Evolutionary conservation across 257 asterid species (phyloP), one percentile per base, ranked within the genome.

Genomic region (Parsonsia alboflavescens): DNA sequence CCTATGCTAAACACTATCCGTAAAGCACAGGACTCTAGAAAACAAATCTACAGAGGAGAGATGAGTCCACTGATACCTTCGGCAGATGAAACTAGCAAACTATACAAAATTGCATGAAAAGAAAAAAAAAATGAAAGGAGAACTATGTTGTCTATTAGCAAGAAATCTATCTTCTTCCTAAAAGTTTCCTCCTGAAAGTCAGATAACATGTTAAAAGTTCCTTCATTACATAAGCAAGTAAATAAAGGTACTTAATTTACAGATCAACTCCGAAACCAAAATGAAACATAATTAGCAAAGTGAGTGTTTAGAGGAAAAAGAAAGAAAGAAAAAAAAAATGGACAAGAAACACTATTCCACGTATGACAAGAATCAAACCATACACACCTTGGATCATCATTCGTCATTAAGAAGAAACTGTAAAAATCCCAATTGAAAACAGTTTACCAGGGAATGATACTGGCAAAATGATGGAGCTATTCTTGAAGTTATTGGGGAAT

Each of bases 281-380:
- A 42, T 15, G 42, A 73, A 48, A 59, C 50, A 76, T 57, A 72
- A 49, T 53, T 62, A 36, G 21, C 42, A n/a, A n/a, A 52, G 19
- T 46, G 36, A n/a, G 22, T 7, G 17, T n/a, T 16, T 17, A 15
- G 58, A 42, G 54, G 59, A 58, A 76, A 75, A 19, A 24, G 28
- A 30, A 52, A 68, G 44, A 24, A 52, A 66, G 44, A 46, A 28
- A 66, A n/a, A 46, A 46, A 28, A 66, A n/a, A 46, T 26, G 70
- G 28, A 50, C 68, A 62, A 61, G 66, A 59, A 26, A 28, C 66
- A 13, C 22, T 28, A 61, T 61, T 30, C 44, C 5, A 3, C 64
- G 12, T 3, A 26, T 28, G 65, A 58, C 1, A 59, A 26, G 28
- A 24, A 26, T 4, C 8, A 59, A 30, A 59, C 1, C 66, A 59